Conservation (phyloP, 1,284 basidiomycete species). For the Microstroma glucosiphilum region DNA sequence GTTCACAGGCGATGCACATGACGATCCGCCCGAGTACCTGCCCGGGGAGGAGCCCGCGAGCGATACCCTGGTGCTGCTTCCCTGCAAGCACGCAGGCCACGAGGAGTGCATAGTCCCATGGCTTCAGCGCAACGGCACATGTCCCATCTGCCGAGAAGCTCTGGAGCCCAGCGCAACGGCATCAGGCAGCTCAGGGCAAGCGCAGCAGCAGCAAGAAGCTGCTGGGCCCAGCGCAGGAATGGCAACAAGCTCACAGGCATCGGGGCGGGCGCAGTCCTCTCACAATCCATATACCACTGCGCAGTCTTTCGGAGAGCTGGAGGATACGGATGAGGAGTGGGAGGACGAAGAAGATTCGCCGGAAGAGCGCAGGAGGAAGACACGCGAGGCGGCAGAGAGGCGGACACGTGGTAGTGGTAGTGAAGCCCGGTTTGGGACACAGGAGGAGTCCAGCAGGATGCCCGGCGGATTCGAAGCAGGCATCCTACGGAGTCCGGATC, state of each 20-base stretch:
- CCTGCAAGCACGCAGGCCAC: slow-evolving; percentile 39
- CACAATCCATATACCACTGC: neutral
- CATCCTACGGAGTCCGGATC: neutral
- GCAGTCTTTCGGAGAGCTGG: neutral
- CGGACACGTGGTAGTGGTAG: neutral
- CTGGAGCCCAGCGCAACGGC: neutral
- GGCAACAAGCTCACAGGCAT: neutral
- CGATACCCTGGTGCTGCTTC: slow-evolving; percentile 30
- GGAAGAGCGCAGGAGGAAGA: slow-evolving; percentile 7
- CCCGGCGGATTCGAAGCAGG: too few species aligned
- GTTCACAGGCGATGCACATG: neutral
- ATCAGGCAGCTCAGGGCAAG: neutral
- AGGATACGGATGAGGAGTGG: neutral
- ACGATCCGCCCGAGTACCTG: slow-evolving; percentile 17
- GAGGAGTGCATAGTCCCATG: slow-evolving; percentile 41
- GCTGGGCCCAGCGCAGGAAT: neutral
- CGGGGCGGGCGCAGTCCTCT: neutral
- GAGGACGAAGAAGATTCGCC: slow-evolving; percentile 12
- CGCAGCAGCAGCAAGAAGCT: slow-evolving; percentile 8
- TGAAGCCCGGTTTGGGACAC: neutral
- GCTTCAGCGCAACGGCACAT: slow-evolving; percentile 34
- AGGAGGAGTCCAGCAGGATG: neutral
- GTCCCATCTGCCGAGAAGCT: slow-evolving; percentile 35
- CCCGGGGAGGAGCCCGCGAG: slow-evolving; percentile 24
- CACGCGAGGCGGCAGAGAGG: slow-evolving; percentile 11